Conservation (phyloP, 2,329 filamentous ascomycete genomes). For the Botrytis pseudocinerea region DNA sequence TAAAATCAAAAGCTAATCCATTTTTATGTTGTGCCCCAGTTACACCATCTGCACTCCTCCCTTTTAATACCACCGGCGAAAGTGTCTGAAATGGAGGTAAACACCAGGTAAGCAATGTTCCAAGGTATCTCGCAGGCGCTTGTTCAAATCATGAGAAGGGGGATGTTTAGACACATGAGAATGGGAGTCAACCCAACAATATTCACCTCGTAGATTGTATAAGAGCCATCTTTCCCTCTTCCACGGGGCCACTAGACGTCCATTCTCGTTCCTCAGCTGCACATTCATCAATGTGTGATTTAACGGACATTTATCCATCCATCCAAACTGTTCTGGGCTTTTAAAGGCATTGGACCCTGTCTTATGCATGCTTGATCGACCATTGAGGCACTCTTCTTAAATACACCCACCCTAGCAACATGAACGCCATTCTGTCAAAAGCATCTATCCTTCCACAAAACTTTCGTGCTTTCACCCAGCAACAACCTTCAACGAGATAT, state of each 20-base stretch:
- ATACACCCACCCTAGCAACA: neutral
- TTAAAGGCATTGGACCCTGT: neutral
- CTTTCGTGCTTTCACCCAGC: conserved; percentile 2
- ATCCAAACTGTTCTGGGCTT: neutral
- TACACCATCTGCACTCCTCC: conserved; percentile 11
- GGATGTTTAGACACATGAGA: neutral
- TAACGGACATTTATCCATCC: neutral
- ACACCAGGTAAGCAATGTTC: neutral
- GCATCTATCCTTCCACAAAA: conserved; percentile 15
- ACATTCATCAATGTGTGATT: neutral
- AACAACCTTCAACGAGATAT: conserved; percentile 10
- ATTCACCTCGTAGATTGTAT: neutral
- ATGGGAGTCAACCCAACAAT: neutral
- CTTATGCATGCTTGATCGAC: conserved; percentile 9
- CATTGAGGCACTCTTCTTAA: neutral
- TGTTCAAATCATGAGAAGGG: neutral
- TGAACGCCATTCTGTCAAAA: conserved; percentile 22
- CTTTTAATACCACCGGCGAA: conserved; percentile 9
- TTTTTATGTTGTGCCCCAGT: conserved; percentile 4
- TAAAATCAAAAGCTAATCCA: conserved; percentile 14
- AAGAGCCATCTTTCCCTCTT: neutral
- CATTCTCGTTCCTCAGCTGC: neutral
- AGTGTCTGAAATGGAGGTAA: neutral
- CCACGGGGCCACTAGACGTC: neutral
- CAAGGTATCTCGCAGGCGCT: neutral